Conservation (phyloP, 495 filamentous ascomycete genomes). For the Astrothelium subdiscretum region DNA sequence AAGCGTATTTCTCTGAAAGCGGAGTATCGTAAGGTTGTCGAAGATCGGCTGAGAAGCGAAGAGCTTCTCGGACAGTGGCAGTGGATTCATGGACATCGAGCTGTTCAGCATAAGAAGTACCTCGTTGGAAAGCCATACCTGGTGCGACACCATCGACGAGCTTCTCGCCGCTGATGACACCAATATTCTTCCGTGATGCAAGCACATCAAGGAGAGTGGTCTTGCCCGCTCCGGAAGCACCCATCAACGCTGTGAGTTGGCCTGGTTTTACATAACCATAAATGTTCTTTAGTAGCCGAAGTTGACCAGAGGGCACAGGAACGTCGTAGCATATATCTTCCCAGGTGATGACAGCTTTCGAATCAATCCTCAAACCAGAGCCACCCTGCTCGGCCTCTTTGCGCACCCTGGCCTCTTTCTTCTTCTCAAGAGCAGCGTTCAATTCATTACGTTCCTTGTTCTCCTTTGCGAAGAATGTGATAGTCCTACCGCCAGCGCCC, state of each 20-base stretch:
- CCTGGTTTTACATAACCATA: conserved; percentile 73
- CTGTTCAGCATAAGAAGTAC: conserved; percentile 74
- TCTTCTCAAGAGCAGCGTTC: conserved; percentile 51
- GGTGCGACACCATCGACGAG: conserved; percentile 59
- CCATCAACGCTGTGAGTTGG: conserved; percentile 71
- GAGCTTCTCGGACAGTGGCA: conserved; percentile 70
- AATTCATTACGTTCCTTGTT: conserved; percentile 57
- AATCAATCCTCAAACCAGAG: conserved; percentile 52
- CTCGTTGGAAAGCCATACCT: conserved; percentile 62
- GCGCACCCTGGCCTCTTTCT: conserved; percentile 41
- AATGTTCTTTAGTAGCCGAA: conserved; percentile 57
- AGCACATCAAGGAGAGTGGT: conserved; percentile 74
- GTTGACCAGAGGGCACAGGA: conserved; percentile 54
- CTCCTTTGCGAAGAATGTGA: conserved; percentile 62
- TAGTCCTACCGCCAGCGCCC: conserved; percentile 63
- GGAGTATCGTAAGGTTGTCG: conserved; percentile 63
- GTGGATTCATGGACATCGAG: conserved; percentile 69
- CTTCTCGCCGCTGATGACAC: conserved; percentile 62
- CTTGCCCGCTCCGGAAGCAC: conserved; percentile 77
- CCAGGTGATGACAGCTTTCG: conserved; percentile 44
- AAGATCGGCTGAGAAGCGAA: conserved; percentile 72
- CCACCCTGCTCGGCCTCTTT: conserved; percentile 36
- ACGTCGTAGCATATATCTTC: conserved; percentile 51
- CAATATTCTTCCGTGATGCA: conserved; percentile 65
- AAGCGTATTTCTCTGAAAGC: conserved; percentile 62